Conservation (phyloP, 2,329 filamentous ascomycete species). For the Blastomyces silverae region DNA sequence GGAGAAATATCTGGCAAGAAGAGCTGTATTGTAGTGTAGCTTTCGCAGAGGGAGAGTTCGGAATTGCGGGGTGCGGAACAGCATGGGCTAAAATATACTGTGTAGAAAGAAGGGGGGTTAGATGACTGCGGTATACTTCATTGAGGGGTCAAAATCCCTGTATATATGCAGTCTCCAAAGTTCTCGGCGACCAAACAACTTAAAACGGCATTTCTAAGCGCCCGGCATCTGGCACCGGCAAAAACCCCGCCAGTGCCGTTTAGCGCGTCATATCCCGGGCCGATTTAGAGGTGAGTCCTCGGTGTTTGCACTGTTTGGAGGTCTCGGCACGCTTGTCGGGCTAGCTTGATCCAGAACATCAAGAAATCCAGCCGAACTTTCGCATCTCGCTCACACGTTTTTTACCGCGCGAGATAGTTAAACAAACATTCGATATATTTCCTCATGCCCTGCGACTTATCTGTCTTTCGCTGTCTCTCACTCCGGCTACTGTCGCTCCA, state of each 20-base stretch:
- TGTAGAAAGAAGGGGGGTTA: neutral
- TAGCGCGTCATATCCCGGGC: neutral
- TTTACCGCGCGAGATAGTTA: no score
- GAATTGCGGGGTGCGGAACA: neutral
- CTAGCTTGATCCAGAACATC: neutral
- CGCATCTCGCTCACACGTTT: no score
- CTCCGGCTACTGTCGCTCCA: neutral
- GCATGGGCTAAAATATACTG: neutral
- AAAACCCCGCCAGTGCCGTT: neutral
- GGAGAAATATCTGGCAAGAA: slow-evolving; percentile 15
- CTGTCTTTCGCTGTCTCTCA: neutral
- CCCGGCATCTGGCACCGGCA: neutral
- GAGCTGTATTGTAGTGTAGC: neutral
- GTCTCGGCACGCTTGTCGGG: neutral
- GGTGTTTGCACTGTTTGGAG: neutral
- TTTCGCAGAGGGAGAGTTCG: neutral
- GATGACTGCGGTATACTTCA: neutral
- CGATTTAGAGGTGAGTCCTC: neutral
- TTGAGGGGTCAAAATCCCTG: neutral
- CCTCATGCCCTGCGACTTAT: neutral
- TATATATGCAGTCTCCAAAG: neutral
- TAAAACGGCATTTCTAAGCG: no score
- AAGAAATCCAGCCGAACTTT: neutral
- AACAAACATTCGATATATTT: no score
- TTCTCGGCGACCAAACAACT: neutral